Evolutionary conservation across 75 land plant species (phyloP), one percentile per base, ranked within the genome.

Genomic region (Cryptomeria japonica): DNA sequence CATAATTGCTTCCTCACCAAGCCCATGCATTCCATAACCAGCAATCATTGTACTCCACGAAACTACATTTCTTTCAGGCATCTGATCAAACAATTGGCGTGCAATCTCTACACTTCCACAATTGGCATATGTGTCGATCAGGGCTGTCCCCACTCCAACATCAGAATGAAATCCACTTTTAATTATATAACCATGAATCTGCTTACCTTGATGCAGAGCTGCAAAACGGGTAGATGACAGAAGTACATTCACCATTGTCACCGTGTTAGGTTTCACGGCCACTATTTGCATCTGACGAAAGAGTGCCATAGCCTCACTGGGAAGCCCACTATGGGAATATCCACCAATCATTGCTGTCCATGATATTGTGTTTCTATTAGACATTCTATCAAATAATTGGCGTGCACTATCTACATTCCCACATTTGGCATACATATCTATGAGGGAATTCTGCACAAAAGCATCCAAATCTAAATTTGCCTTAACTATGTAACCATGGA

Each of bases 1-100:
- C 41, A 76, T 61, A 46, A 95, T 76, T 53, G 92, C 91, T 39
- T 89, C 88, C 32, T 61, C 39, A 68, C 79, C 38, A 55, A 91
- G 90, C 5, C 94, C 96, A 78, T 91, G 91, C 88, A 86, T 64
- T 42, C 90, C 92, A 88, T 90, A 90, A 34, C 90, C 94, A 83
- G 87, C 86, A 55, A 95, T 90, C 92, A 95, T 89, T 18, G 92
- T 93, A 73, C 89, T 90, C 96, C 96, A 95, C 31, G 94, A 90
- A 6, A 91, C 87, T 15, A 78, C 61, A 55, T 91, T 92, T 80
- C 86, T 90, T 39, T 88, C 89, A 47, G 25, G 16, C 92, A 94
- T 93, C 1, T 32, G 75, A 73, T 91, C 90, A 92, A 95, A 93
- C 28, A 94, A 78, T 22, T 25, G 22, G 2, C 85, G 76, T 68